Evolutionary conservation across 768 basidiomycete genomes (phyloP), one percentile per base, ranked within the genome.

Genomic region (Mycena olivaceomarginata): DNA sequence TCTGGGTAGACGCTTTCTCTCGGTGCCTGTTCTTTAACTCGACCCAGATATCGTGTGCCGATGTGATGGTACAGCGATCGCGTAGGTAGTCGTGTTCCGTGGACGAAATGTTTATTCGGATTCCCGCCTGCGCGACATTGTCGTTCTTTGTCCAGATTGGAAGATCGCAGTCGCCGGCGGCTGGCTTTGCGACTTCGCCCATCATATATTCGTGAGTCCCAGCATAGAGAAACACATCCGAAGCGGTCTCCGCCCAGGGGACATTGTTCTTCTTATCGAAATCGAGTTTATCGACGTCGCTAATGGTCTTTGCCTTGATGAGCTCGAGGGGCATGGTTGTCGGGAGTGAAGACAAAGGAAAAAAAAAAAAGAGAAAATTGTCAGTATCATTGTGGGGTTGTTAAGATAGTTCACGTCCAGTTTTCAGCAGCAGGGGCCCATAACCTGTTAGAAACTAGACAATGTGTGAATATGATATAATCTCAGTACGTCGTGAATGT

Each of bases 1-100:
- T 77, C 31, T 84, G 82, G 0, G 74, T 73, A 0, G 77, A 75
- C 81, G n/a, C n/a, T n/a, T n/a, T n/a, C n/a, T n/a, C n/a, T n/a
- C n/a, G n/a, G n/a, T n/a, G n/a, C n/a, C n/a, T 64, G 0, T 46
- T 53, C 13, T 59, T 67, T 1, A 85, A 70, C 0, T 65, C 60
- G n/a, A 4, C 15, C 80, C 80, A 83, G 20, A 69, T 57, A 22
- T 62, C 60, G 37, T 13, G 15, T 40, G 60, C 68, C 41, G n/a
- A 57, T 37, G 8, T 25, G 13, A 59, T 59, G 22, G 20, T 69
- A 11, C 56, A 43, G 39, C 12, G 46, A 16, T 48, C 18, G 25
- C 68, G 68, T 1, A 69, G 40, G 56, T 59, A 25, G 15, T 57
- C 68, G 5, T 31, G 15, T 39, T 69, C 68, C 8, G 12, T 39